These are phyloP conservation scores for Ceratobasidium theobromae DNA, from an alignment of 1,284 basidiomycete genomes.

Conservation along the genomic window DNA sequence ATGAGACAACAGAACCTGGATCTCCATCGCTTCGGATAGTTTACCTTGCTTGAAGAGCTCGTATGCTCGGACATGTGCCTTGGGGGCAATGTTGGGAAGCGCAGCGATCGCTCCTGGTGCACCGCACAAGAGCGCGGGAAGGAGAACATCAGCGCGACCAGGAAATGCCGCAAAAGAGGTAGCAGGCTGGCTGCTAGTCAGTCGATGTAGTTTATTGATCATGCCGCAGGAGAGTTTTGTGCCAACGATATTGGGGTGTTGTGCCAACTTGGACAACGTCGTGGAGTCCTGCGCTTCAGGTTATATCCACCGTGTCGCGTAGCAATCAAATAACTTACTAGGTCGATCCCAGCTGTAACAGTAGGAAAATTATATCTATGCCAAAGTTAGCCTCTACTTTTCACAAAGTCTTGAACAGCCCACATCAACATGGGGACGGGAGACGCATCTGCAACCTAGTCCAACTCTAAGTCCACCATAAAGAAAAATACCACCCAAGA, in stretches of 20 bases:
- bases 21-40: constrained; percentile 62
- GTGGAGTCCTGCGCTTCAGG: constrained; percentile 66
- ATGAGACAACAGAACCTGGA: constrained; percentile 71
- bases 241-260: constrained; percentile 86
- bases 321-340: constrained; percentile 53
- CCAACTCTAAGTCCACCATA: constrained; percentile 39
- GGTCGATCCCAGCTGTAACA: constrained; percentile 37
- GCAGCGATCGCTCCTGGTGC: constrained; percentile 73
- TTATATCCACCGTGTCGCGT: constrained; percentile 52
- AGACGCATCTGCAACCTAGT: constrained; percentile 76
- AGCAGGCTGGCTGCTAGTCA: constrained; percentile 58
- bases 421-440: constrained; percentile 79
- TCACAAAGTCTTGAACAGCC: neutral
- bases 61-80: constrained; percentile 65
- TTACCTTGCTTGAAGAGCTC: constrained; percentile 60
- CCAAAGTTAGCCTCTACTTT: neutral
- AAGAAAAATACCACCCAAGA: neutral
- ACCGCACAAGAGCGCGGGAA: constrained; percentile 67
- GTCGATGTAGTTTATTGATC: constrained; percentile 79
- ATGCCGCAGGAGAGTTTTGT: constrained; percentile 84
- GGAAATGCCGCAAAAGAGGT: constrained; percentile 63
- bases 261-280: constrained; percentile 66
- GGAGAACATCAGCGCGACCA: constrained; percentile 64
- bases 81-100: constrained; percentile 76
- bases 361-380: constrained; percentile 77